Evolutionary conservation across 345 rosid species (phyloP), one percentile per base, ranked within the genome.

Genomic region (Viola odorata): DNA sequence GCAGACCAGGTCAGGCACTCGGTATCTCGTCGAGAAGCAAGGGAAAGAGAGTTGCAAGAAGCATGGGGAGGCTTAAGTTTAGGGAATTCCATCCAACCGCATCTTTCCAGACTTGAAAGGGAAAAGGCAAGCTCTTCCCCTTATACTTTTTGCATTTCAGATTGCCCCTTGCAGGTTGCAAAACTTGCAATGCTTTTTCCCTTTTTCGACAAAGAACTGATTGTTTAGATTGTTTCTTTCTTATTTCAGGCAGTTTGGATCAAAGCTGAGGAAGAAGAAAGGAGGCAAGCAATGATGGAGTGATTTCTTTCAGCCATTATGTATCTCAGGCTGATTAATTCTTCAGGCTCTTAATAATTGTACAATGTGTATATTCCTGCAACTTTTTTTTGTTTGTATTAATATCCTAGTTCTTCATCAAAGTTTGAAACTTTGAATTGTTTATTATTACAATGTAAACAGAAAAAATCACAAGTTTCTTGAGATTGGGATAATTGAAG

Each of bases 31-130:
- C 86, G 73, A 81, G 75, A 83, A 76, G 86, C 82, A 47, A 80
- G 87, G 67, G 91, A 86, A 8, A 86, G 71, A 74, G 99, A 94
- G 77, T 67, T 94, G 79, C 84, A 75, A 69, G 95, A 85, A 76
- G 80, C 87, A 64, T 86, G 97, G 97, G 95, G 91, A 69, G 99
- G 97, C 50, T 64, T 94, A 48, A 84, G 90, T 72, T 81, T 94
- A 36, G 95, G 89, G 7, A 86, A 90, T 64, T 84, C 89, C 16
- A 74, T 90, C 40, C 70, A 60, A 40, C 91, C 91, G 5, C 91
- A 80, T 72, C 53, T 82, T 37, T 90, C 96, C 39, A 91, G 77
- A 72, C 95, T 94, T 13, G 91, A 91, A 76, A 64, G 75, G 71
- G 97, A 94, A 17, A 94, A 94, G 89, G 97, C 72, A 78, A 73